A percentile compares a stretch with the other conserved stretches of the same genome.
phyloP scores from a whole-genome alignment of 2,329 filamentous ascomycete species.

The Arthrinium phaeospermum region DNA sequence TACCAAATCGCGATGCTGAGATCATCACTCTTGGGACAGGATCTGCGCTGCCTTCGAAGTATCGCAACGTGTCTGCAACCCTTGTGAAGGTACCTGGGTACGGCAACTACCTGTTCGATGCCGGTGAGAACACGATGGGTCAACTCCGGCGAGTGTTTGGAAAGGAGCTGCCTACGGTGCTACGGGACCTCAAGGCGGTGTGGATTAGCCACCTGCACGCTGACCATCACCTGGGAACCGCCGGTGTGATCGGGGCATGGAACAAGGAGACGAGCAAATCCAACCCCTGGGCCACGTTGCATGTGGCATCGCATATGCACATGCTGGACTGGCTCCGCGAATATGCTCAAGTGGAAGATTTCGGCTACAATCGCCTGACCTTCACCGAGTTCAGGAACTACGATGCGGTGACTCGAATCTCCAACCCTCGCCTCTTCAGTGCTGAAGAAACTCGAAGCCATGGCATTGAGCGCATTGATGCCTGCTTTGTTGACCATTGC shows the following conservation, averaged over 20 bases:
- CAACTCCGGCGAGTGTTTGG: constrained; percentile 80
- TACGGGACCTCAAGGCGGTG: constrained; percentile 80
- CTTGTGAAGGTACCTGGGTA: constrained; percentile 81
- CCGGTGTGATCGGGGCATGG: constrained; percentile 84
- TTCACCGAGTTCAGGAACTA: constrained; percentile 24
- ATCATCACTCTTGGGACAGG: constrained; percentile 90
- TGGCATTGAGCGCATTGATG: constrained; percentile 70
- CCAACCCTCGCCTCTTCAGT: constrained; percentile 40
- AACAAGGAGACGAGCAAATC: constrained; percentile 57
- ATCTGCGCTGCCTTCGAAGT: constrained; percentile 87
- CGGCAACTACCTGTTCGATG: constrained; percentile 91
- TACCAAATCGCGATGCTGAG: constrained; percentile 78
- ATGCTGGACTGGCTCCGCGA: constrained; percentile 83
- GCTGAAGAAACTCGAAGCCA: constrained; percentile 54
- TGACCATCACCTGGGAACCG: constrained; percentile 89
- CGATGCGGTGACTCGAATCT: constrained; percentile 11
- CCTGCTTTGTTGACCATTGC: constrained; percentile 78
- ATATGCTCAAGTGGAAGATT: constrained; percentile 78
- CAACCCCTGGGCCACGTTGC: constrained; percentile 51
- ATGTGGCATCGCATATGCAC: constrained; percentile 70
- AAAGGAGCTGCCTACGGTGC: constrained; percentile 69
- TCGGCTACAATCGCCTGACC: constrained; percentile 64
- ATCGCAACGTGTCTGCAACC: constrained; percentile 92
- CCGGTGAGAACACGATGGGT: constrained; percentile 89
- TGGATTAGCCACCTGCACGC: constrained; percentile 97